phyloP scores from a whole-genome alignment of 495 filamentous ascomycete genomes.

The Achaetomiella virescens region DNA sequence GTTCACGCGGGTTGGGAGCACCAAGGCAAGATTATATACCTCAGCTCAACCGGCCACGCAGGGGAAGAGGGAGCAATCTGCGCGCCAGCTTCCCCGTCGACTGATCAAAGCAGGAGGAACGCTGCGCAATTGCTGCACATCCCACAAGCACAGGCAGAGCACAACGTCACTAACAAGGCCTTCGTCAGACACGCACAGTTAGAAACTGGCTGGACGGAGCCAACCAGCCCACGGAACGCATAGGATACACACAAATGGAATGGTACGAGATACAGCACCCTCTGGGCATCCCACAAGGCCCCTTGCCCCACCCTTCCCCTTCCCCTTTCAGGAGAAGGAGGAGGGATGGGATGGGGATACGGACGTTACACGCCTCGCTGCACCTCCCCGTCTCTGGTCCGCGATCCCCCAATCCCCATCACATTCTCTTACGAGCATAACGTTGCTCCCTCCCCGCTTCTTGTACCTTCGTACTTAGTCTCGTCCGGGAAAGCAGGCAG shows the following conservation, averaged over 20 bases:
- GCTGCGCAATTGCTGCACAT: background rate
- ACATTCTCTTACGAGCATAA: background rate
- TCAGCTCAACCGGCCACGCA: background rate
- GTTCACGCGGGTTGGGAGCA: background rate
- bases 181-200: background rate
- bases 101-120: background rate
- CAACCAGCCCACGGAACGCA: background rate
- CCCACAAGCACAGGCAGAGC: background rate
- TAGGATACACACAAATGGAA: background rate
- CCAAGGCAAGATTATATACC: constrained; percentile 2
- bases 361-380: constrained; percentile 4
- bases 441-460: too few species aligned
- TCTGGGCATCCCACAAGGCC: too few species aligned
- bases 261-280: background rate
- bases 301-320: background rate
- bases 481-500: too few species aligned
- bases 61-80: too few species aligned
- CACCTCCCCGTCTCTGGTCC: background rate
- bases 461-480: too few species aligned
- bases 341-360: background rate
- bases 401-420: background rate
- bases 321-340: background rate
- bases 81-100: too few species aligned
- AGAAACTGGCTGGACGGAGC: background rate
- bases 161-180: background rate